Evolutionary conservation across 164 flowering plant genomes (phyloP), one percentile per base, ranked within the genome.

Genomic region (Piper betle): DNA sequence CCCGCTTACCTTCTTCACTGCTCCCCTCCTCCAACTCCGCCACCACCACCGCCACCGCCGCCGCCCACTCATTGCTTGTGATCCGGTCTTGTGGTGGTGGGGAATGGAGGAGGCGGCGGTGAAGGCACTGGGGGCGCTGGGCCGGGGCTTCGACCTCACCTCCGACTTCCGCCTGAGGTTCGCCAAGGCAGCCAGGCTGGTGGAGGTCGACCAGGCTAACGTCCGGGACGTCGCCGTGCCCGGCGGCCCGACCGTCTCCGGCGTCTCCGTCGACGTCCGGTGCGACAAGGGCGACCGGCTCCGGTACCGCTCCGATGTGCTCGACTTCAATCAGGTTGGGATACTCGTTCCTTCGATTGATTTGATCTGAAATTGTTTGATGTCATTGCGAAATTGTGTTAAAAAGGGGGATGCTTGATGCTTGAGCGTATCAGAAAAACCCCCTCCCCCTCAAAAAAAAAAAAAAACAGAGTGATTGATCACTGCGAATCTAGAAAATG

Each of bases 261-360:
- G 33, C 33, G 33, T 25, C 33, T 25, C 33, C 33, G 33, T 74
- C 38, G 83, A 78, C 76, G 83, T 91, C 55, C 70, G 78, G 0
- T 74, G 84, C 59, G 97, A 91, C 75, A 91, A 87, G 71, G 97
- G 97, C 12, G 97, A 91, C 59, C 69, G 81, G 18, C 74, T 82
- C 55, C 75, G 97, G 33, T 91, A 78, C 72, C 81, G 81, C 62
- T 87, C 97, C 15, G 97, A 87, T 77, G 81, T 90, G 41, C 83
- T 90, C 17, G 80, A 85, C 33, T 87, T 91, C 73, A 87, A 81
- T 80, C 88, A 86, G 91, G 97, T 84, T 19, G 52, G 37, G 11
- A 12, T 60, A 25, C 48, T 62, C n/a, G 9, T 12, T 55, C 54
- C 20, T 52, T 5, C 33, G 33, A 25, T 25, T 25, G 33, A 25